Percentiles rank a stretch among this genome's conserved stretches.
phyloP scores from a whole-genome alignment of 2,329 filamentous ascomycete genomes.

The Fusarium anguioides region DNA sequence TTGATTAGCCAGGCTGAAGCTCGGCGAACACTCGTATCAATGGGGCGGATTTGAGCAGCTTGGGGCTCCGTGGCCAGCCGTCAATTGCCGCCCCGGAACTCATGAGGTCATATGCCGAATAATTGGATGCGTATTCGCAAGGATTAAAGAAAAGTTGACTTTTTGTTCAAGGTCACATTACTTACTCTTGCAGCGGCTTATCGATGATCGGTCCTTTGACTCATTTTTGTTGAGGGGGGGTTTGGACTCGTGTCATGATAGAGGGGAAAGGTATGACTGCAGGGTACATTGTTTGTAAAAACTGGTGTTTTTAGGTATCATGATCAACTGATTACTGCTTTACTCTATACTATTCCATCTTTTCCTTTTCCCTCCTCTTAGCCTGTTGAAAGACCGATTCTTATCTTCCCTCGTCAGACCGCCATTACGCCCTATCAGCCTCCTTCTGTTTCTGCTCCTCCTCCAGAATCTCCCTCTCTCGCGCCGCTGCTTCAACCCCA shows the following conservation, averaged over 20 bases:
- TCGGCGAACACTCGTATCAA: slow-evolving; percentile 19
- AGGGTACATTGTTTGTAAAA: background rate
- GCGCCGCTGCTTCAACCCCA: slow-evolving; percentile 74
- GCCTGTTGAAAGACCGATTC: slow-evolving; percentile 44
- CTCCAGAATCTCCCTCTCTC: slow-evolving; percentile 70
- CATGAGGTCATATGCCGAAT: slow-evolving; percentile 27
- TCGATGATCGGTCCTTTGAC: slow-evolving; percentile 18
- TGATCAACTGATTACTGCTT: slow-evolving; percentile 28
- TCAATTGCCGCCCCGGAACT: slow-evolving; percentile 34
- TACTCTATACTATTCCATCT: background rate
- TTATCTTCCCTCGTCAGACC: slow-evolving; percentile 10
- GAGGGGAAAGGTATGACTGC: background rate
- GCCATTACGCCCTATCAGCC: slow-evolving; percentile 49
- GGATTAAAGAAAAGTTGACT: background rate
- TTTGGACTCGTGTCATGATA: slow-evolving; percentile 22
- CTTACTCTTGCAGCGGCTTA: slow-evolving; percentile 21
- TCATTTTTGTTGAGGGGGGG: background rate
- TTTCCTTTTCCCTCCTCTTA: slow-evolving; percentile 10
- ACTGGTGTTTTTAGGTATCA: slow-evolving; percentile 22
- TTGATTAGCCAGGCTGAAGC: background rate
- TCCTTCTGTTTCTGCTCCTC: slow-evolving; percentile 65
- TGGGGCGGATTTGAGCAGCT: slow-evolving; percentile 35
- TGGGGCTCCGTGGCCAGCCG: slow-evolving; percentile 43
- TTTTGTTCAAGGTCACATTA: slow-evolving; percentile 27
- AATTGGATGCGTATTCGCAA: background rate